Evolutionary conservation across 352 stramenopile genomes (phyloP), one percentile per base, ranked within the genome.

Genomic region (Globisporangium nodosum): DNA sequence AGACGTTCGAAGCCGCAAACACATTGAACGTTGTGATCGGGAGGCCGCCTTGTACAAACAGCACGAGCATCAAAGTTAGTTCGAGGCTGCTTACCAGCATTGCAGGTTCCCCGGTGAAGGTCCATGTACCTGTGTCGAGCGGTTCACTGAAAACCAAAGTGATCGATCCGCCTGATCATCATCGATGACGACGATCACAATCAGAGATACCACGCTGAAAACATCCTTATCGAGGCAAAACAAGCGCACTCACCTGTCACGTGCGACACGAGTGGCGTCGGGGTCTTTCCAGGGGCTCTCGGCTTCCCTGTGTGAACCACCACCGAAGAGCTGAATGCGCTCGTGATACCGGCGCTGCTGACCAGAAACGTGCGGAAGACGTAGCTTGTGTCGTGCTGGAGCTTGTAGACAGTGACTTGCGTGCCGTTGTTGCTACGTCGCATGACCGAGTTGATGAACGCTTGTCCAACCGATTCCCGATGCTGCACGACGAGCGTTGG

Each of bases 381-480:
- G 49, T 89, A 89, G 1, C 46, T 30, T 0, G 70, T 83, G 20
- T 75, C 67, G 39, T 85, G 72, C 16, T 51, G 63, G 1, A 88
- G 68, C 45, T 84, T 85, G 59, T 73, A 76, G 3, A 85, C 57
- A 3, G 48, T 67, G 12, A 78, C 55, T 4, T 45, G 33, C 3
- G 56, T 49, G 11, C 9, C 60, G 42, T 74, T 60, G 1, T n/a
- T 49, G 45, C 45, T 21, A 18, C 57, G 4, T 15, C 46, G 42
- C 39, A 47, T 61, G 5, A 73, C 55, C 1, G 72, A 69, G 21
- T 15, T 43, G 2, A 48, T 42, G 46, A 85, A 74, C 4, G 40
- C 52, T 27, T 5, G 7, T 5, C 70, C 20, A n/a, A 56, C 65
- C 18, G 56, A 55, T 16, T 65, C 33, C 0, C 73, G 74, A 40